phyloP scores from a whole-genome alignment of 495 filamentous ascomycete genomes.

The Penicillium goetzii region DNA sequence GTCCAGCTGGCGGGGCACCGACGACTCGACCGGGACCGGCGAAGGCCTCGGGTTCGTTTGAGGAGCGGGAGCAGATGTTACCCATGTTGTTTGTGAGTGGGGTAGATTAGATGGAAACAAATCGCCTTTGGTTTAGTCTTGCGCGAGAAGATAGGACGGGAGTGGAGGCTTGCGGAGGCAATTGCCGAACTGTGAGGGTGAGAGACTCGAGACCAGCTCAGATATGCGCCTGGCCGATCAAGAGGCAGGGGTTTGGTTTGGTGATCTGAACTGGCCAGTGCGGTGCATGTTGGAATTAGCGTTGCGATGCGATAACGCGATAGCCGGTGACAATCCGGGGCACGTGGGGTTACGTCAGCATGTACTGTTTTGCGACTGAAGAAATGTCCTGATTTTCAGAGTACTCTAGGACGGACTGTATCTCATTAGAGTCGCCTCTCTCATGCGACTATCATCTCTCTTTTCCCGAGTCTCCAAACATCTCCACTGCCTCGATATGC shows the following conservation, averaged over 20 bases:
- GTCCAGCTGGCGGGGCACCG: slow-evolving; percentile 28
- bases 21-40: slow-evolving; percentile 66
- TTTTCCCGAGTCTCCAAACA: too few species aligned
- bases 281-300: slow-evolving; percentile 7
- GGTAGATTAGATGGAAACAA: not conserved
- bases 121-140: not conserved
- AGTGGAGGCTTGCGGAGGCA: not conserved
- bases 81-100: slow-evolving; percentile 58
- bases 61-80: slow-evolving; percentile 70
- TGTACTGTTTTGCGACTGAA: not conserved
- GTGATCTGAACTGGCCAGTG: not conserved
- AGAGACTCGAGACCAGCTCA: not conserved
- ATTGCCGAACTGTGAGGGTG: not conserved
- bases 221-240: not conserved
- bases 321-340: slow-evolving; percentile 30
- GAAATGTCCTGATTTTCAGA: not conserved
- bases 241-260: not conserved
- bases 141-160: not conserved
- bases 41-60: slow-evolving; percentile 58
- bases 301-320: slow-evolving; percentile 14
- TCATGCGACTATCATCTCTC: slow-evolving; percentile 1
- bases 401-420: not conserved
- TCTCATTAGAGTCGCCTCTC: not conserved
- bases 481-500: not conserved
- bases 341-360: slow-evolving; percentile 30